phyloP scores from a whole-genome alignment of 2,329 filamentous ascomycete species.

The Fusarium gaditjirri region DNA sequence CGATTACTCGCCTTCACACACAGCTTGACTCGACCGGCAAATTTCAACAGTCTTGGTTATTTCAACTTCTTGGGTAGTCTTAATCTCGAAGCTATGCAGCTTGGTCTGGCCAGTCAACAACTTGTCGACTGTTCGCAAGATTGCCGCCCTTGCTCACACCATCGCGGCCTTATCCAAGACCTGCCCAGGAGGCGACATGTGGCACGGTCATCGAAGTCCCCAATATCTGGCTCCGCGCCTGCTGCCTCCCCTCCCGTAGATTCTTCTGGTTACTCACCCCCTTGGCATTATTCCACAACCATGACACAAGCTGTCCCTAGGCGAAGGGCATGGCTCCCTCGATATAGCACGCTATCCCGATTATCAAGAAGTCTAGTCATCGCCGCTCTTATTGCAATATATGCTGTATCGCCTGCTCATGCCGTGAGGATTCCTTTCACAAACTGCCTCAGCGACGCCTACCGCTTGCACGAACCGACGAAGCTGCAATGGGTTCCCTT shows the following conservation, averaged over 20 bases:
- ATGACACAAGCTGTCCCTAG: slow-evolving; percentile 28
- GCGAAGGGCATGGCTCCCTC: slow-evolving; percentile 29
- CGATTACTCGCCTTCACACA: slow-evolving; percentile 16
- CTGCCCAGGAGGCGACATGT: slow-evolving; percentile 39
- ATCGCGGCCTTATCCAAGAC: slow-evolving; percentile 25
- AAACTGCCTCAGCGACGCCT: slow-evolving; percentile 79
- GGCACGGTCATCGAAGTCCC: slow-evolving; percentile 27
- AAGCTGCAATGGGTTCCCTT: slow-evolving; percentile 84
- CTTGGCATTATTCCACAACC: slow-evolving; percentile 17
- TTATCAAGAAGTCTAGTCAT: slow-evolving; percentile 48
- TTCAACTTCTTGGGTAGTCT: slow-evolving; percentile 10
- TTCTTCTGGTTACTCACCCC: slow-evolving; percentile 11
- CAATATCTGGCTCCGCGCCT: slow-evolving; percentile 32
- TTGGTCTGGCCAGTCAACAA: slow-evolving; percentile 38
- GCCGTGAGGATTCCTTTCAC: slow-evolving; percentile 80
- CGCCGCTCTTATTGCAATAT: slow-evolving; percentile 51
- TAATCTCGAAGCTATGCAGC: slow-evolving; percentile 40
- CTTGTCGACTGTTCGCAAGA: slow-evolving; percentile 34
- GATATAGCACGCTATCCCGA: slow-evolving; percentile 27
- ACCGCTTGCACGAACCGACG: slow-evolving; percentile 65
- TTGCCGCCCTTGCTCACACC: slow-evolving; percentile 20
- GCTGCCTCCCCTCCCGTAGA: slow-evolving; percentile 31
- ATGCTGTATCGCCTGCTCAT: slow-evolving; percentile 56
- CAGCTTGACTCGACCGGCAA: slow-evolving; percentile 12
- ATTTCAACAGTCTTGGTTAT: slow-evolving; percentile 11